Percentiles rank a stretch among this genome's conserved stretches.
Conservation (phyloP, 192 early-diverging fungal species). For the Funneliformis mosseae region DNA sequence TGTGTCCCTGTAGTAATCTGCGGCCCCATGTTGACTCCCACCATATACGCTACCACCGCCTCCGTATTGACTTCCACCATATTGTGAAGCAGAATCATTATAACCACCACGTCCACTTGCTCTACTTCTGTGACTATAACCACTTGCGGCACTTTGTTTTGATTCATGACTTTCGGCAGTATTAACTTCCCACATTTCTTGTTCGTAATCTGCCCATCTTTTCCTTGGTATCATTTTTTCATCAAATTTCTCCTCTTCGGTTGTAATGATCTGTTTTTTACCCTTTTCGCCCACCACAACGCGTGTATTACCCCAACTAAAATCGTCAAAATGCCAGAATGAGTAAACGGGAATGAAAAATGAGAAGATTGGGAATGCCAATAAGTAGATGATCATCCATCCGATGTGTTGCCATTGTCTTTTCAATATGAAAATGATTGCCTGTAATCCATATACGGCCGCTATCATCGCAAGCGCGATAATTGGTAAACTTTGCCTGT, state of each 20-base stretch:
- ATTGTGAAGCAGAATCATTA: not conserved
- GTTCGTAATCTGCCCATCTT: slow-evolving; percentile 88
- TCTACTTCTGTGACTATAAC: slow-evolving; percentile 42
- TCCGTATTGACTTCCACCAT: slow-evolving; percentile 32
- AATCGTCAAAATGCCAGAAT: slow-evolving; percentile 99
- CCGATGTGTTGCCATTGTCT: slow-evolving; percentile 80
- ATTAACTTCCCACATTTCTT: slow-evolving; percentile 70
- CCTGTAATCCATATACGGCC: slow-evolving; percentile 87
- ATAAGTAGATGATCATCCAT: slow-evolving; percentile 86
- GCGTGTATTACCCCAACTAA: slow-evolving; percentile 97
- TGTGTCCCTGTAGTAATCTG: slow-evolving; percentile 37
- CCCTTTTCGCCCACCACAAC: slow-evolving; percentile 74
- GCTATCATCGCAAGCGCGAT: slow-evolving; percentile 81
- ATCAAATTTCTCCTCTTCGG: slow-evolving; percentile 83
- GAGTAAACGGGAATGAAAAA: slow-evolving; percentile 92
- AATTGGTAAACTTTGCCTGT: slow-evolving; percentile 69
- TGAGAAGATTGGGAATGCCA: slow-evolving; percentile 90
- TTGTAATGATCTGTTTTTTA: slow-evolving; percentile 58
- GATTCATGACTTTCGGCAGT: slow-evolving; percentile 55
- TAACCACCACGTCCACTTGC: not conserved
- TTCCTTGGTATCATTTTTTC: slow-evolving; percentile 83
- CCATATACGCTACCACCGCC: slow-evolving; percentile 26
- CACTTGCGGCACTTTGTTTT: slow-evolving; percentile 43
- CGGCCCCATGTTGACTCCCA: slow-evolving; percentile 21
- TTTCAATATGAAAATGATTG: slow-evolving; percentile 59